Percentiles rank a stretch among this genome's conserved stretches.
Evolutionary conservation across 2,329 filamentous ascomycete species (phyloP).

Genomic region (Nakataea oryzae): DNA sequence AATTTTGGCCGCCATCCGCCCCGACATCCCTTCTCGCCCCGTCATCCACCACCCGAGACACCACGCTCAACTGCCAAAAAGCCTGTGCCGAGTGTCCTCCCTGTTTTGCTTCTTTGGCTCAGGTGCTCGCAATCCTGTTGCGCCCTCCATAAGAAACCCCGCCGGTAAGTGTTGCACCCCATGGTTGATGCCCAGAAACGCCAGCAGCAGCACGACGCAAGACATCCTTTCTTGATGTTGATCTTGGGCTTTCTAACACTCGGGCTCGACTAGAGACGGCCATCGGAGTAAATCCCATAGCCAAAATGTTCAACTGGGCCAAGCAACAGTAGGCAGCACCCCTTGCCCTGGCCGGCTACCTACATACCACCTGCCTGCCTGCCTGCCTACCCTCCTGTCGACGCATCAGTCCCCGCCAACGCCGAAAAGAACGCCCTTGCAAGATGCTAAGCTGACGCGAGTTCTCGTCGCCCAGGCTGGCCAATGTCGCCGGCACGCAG

Average conservation of each 20-base stretch:
- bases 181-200: not conserved
- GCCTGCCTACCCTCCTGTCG: not conserved
- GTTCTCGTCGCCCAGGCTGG: conserved; percentile 34
- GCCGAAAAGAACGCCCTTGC: not conserved
- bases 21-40: not conserved
- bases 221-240: not conserved
- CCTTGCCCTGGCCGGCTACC: not conserved
- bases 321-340: conserved; percentile 65
- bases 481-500: conserved; percentile 84
- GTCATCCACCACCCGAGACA: not conserved
- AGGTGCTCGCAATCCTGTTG: too few species aligned
- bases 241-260: not conserved
- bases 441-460: not conserved
- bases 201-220: not conserved
- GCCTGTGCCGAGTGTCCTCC: not conserved
- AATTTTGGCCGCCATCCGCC: not conserved
- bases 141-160: not conserved
- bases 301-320: conserved; percentile 83
- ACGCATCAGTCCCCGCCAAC: not conserved
- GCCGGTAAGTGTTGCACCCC: not conserved
- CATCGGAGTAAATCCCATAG: not conserved
- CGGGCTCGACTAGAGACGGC: not conserved
- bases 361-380: too few species aligned
- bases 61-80: not conserved
- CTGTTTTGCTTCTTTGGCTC: not conserved